Percentiles rank a stretch among this genome's conserved stretches.
These are phyloP conservation scores for Saposhnikovia divaricata DNA, from an alignment of 129 eudicot species.

Conservation along the genomic window DNA sequence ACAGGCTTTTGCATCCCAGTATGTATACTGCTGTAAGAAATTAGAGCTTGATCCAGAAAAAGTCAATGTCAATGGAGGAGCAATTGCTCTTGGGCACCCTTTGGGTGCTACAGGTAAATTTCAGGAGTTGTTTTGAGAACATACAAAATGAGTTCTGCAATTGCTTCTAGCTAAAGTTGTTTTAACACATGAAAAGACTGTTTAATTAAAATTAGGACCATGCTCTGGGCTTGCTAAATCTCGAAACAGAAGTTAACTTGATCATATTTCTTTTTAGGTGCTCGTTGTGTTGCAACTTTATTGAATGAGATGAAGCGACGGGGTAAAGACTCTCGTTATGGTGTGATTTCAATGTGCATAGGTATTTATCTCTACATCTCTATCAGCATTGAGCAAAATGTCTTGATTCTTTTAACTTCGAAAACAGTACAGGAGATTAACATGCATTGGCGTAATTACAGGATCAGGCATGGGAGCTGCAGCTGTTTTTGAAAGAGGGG, in stretches of 20 bases:
- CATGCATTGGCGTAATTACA: constrained; percentile 17
- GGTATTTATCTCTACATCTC: constrained; percentile 24
- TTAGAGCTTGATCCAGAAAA: constrained; percentile 49
- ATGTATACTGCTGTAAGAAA: constrained; percentile 57
- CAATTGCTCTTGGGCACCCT: constrained; percentile 70
- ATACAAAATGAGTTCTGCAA: not conserved
- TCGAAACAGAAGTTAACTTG: not conserved
- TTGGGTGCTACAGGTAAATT: constrained; percentile 59
- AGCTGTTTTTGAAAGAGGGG: constrained; percentile 66
- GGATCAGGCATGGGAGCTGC: constrained; percentile 83
- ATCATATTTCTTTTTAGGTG: constrained; percentile 28
- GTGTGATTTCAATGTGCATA: constrained; percentile 75
- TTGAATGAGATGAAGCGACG: constrained; percentile 68
- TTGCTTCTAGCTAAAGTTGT: not conserved
- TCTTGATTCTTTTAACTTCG: not conserved
- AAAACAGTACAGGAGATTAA: not conserved
- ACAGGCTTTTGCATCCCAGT: constrained; percentile 77
- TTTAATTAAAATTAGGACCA: not conserved
- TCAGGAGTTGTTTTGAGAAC: not conserved
- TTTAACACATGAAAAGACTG: not conserved
- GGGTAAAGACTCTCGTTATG: constrained; percentile 58
- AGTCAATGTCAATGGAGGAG: constrained; percentile 75
- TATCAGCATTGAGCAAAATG: not conserved
- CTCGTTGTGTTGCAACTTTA: constrained; percentile 70
- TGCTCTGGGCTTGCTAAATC: not conserved